These are phyloP conservation scores for Phytophthora pistaciae DNA, from an alignment of 352 stramenopile species.

Conservation along the genomic window DNA sequence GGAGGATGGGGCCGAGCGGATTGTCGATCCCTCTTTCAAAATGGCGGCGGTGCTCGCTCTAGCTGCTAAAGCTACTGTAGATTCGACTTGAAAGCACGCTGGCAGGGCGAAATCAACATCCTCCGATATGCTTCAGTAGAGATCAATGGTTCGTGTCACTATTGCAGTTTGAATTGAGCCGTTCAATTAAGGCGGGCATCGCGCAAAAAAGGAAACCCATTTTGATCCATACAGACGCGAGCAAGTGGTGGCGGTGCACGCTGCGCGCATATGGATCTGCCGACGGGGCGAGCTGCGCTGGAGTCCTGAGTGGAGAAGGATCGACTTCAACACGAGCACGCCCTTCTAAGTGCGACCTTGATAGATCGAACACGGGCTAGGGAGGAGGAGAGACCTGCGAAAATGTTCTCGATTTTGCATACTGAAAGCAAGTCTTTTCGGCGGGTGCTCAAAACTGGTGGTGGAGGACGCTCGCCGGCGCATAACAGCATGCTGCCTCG, in stretches of 20 bases:
- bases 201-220: not conserved
- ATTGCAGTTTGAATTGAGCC: not conserved
- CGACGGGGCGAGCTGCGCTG: not conserved
- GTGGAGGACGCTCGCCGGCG: constrained; percentile 3
- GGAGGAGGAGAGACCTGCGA: constrained; percentile 1
- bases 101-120: too few relatives aligned
- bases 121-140: not conserved
- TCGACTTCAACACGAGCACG: not conserved
- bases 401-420: constrained; percentile 4
- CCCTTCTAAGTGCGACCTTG: not conserved
- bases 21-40: not conserved
- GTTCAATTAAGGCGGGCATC: not conserved
- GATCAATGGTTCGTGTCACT: not conserved
- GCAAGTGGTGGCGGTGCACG: not conserved
- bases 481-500: not conserved
- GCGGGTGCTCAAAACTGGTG: constrained; percentile 4
- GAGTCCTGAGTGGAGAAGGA: too few relatives aligned
- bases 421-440: constrained; percentile 10
- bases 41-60: not conserved
- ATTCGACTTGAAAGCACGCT: not conserved
- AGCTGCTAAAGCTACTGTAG: not conserved
- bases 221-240: not conserved
- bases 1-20: not conserved
- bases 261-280: not conserved
- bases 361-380: constrained; percentile 6